phyloP scores from a whole-genome alignment of 139 green algal species.

The Pleodorina starrii region DNA sequence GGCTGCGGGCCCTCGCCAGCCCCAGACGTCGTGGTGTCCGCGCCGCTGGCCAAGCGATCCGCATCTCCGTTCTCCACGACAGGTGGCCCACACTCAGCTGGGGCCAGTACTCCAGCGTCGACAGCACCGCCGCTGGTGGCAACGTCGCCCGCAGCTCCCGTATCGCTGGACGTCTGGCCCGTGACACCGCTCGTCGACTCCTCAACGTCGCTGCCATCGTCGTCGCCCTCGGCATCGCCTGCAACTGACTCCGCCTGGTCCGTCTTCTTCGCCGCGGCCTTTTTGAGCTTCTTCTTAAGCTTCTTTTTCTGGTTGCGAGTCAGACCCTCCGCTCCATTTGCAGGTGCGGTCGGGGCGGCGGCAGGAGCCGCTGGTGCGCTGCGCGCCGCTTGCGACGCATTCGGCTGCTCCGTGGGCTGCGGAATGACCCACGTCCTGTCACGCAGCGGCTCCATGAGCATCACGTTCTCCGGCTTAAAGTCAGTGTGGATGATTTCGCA shows the following conservation, averaged over 20 bases:
- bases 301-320: conserved; percentile 96
- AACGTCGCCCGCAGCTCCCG: background rate
- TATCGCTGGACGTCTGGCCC: background rate
- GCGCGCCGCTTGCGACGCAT: conserved; percentile 1
- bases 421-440: conserved; percentile 65
- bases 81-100: background rate
- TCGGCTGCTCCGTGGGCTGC: conserved; percentile 9
- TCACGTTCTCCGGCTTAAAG: conserved; percentile 98
- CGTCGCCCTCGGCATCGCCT: background rate
- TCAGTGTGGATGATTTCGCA: conserved; percentile 96
- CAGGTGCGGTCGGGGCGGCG: background rate
- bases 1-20: background rate
- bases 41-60: conserved; percentile 39
- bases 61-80: background rate
- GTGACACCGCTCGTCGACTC: background rate
- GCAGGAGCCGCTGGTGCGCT: background rate
- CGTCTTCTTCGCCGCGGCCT: conserved; percentile 60
- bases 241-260: conserved; percentile 36
- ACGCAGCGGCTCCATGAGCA: conserved; percentile 84
- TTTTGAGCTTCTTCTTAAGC: conserved; percentile 87
- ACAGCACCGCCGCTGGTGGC: background rate
- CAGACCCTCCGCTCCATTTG: conserved; percentile 57
- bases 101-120: background rate
- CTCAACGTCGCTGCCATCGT: conserved; percentile 36
- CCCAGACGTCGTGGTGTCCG: conserved; percentile 8